phyloP scores from a whole-genome alignment of 1,139 yeast genomes.

The Hemisphaericaspora subhashii region DNA sequence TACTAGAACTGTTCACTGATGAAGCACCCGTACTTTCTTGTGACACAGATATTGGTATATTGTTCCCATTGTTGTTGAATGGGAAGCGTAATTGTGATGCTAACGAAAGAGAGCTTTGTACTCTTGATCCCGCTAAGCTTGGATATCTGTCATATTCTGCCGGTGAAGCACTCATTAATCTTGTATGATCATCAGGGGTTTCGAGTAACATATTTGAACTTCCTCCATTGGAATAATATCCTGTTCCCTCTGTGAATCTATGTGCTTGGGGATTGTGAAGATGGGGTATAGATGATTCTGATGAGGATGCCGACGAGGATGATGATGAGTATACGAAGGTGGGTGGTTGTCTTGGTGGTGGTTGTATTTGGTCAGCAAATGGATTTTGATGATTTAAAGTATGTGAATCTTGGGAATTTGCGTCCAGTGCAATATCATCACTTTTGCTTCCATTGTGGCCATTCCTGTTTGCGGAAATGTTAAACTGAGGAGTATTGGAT shows the following conservation, averaged over 20 bases:
- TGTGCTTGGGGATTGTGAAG: slow-evolving; percentile 19
- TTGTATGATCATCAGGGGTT: slow-evolving; percentile 24
- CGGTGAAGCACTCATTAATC: slow-evolving; percentile 19
- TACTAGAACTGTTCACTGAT: background rate
- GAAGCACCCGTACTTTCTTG: slow-evolving; percentile 4
- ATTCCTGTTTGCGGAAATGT: slow-evolving; percentile 14
- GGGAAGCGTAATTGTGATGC: slow-evolving; percentile 25
- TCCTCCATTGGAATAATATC: slow-evolving; percentile 45
- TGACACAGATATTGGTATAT: slow-evolving; percentile 7
- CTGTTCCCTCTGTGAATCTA: slow-evolving; percentile 45
- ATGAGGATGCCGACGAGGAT: slow-evolving; percentile 8
- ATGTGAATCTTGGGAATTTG: slow-evolving; percentile 25
- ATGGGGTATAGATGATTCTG: slow-evolving; percentile 5
- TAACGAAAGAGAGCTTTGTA: slow-evolving; percentile 45
- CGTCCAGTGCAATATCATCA: slow-evolving; percentile 15
- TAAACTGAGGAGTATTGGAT: slow-evolving; percentile 25
- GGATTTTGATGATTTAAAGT: slow-evolving; percentile 12
- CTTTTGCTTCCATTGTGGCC: slow-evolving; percentile 1
- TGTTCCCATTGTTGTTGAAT: slow-evolving; percentile 5
- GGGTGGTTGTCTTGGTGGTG: slow-evolving; percentile 19
- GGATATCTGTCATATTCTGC: slow-evolving; percentile 63
- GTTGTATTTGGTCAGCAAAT: slow-evolving; percentile 19
- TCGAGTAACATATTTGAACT: slow-evolving; percentile 38
- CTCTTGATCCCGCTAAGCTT: slow-evolving; percentile 48
- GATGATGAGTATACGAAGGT: slow-evolving; percentile 11